These are phyloP conservation scores for Phialophora verrucosa DNA, from an alignment of 2,329 filamentous ascomycete genomes.

Conservation along the genomic window DNA sequence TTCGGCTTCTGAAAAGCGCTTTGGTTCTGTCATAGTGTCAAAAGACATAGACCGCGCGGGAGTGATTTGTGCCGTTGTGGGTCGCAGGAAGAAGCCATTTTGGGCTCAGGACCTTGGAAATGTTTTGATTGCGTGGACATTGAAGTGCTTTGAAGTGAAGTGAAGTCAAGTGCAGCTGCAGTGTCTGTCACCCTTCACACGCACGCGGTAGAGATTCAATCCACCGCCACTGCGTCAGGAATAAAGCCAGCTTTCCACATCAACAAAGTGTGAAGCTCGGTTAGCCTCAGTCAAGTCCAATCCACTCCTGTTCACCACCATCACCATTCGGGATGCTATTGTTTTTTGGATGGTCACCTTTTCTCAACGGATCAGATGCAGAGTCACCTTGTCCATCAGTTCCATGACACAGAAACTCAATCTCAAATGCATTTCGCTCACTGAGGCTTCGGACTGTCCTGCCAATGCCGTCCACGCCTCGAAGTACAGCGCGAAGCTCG, in stretches of 20 bases:
- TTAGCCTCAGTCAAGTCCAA: constrained; percentile 34
- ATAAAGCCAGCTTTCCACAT: neutral
- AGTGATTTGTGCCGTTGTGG: neutral
- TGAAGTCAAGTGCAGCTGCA: neutral
- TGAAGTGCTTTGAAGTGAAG: neutral
- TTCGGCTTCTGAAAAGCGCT: neutral
- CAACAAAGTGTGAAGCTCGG: neutral
- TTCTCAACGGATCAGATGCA: neutral
- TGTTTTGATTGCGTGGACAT: neutral
- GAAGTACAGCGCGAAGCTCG: constrained; percentile 80
- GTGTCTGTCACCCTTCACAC: neutral
- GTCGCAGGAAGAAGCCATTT: neutral
- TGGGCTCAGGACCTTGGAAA: neutral
- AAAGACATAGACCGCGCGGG: neutral
- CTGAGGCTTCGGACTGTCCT: constrained; percentile 48
- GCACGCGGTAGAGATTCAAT: neutral
- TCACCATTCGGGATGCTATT: constrained; percentile 19
- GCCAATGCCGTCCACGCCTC: constrained; percentile 72
- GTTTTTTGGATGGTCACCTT: constrained; percentile 10
- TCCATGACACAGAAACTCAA: constrained; percentile 39
- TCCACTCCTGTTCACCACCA: constrained; percentile 35
- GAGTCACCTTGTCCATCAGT: constrained; percentile 11
- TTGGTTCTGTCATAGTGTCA: neutral
- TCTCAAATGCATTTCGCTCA: constrained; percentile 43
- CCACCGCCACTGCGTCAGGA: neutral